Evolutionary conservation across 352 stramenopile species (phyloP).

Genomic region (Thalassiosira livingstoniorum): DNA sequence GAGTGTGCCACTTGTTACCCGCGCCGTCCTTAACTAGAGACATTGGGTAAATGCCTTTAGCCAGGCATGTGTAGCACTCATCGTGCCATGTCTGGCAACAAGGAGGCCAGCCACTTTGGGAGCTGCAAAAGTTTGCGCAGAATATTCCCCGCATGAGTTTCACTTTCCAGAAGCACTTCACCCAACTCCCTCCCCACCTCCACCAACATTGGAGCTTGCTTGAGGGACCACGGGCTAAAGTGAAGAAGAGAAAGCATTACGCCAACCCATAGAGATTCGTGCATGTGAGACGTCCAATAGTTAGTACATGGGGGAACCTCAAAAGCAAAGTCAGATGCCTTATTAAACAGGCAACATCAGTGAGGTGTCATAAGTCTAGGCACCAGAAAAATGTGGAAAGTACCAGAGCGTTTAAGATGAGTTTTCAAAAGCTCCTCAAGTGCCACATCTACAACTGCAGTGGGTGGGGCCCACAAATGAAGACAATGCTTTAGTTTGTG

Average conservation of each 20-base stretch:
- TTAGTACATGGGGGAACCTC: background rate
- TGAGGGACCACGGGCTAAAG: background rate
- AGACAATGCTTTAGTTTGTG: background rate
- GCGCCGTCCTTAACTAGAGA: background rate
- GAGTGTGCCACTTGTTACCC: constrained; percentile 4
- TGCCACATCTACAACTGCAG: constrained; percentile 26
- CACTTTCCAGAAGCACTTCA: constrained; percentile 22
- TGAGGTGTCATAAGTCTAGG: constrained; percentile 23
- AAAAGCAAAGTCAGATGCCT: constrained; percentile 33
- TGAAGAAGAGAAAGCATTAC: background rate
- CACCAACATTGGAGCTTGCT: background rate
- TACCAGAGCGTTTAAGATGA: constrained; percentile 18
- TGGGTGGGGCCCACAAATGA: constrained; percentile 26
- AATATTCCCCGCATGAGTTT: constrained; percentile 39
- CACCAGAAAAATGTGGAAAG: constrained; percentile 24
- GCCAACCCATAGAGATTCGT: constrained; percentile 2
- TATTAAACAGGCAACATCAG: constrained; percentile 21
- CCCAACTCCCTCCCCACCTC: constrained; percentile 24
- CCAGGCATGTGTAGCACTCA: constrained; percentile 34
- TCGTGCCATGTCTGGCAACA: constrained; percentile 30
- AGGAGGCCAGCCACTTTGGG: constrained; percentile 4
- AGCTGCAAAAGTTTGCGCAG: constrained; percentile 53
- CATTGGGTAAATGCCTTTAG: background rate
- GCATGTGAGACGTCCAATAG: constrained; percentile 2
- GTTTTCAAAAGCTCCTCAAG: constrained; percentile 42